Percentiles rank a stretch among this genome's conserved stretches.
Evolutionary conservation across 495 filamentous ascomycete species (phyloP).

Genomic region (Parachaetomium inaequale): DNA sequence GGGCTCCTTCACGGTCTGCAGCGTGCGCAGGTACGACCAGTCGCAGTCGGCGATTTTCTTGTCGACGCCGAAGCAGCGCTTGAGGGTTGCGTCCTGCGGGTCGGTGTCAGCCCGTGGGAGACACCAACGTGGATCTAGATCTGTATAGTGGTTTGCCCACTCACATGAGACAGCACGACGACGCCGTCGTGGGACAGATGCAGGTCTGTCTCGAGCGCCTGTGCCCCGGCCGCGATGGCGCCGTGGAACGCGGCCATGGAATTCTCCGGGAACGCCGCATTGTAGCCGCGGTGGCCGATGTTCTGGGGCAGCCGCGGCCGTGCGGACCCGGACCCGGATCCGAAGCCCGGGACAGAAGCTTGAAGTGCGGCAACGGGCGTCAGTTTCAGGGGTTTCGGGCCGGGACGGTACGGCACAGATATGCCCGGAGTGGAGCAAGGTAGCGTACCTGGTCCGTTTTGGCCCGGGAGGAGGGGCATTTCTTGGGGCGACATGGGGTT

Average conservation of each 20-base stretch:
- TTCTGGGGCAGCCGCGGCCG: constrained; percentile 27
- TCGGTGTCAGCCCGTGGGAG: background rate
- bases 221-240: constrained; percentile 66
- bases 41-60: constrained; percentile 70
- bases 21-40: constrained; percentile 64
- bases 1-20: constrained; percentile 65
- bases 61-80: constrained; percentile 72
- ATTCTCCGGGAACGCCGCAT: constrained; percentile 77
- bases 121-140: no score
- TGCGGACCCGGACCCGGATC: background rate
- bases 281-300: constrained; percentile 86
- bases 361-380: background rate
- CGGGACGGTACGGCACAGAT: background rate
- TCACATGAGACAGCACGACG: constrained; percentile 79
- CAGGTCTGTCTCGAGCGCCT: constrained; percentile 86
- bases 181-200: constrained; percentile 79
- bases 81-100: constrained; percentile 64
- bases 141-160: constrained; percentile 17
- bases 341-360: background rate
- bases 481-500: constrained; percentile 1
- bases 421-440: background rate
- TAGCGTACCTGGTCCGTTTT: background rate
- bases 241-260: constrained; percentile 71
- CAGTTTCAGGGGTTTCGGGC: background rate
- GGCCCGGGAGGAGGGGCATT: constrained; percentile 4